Conservation (phyloP, 169 alveolate genomes). For the Plasmodium falciparum region DNA sequence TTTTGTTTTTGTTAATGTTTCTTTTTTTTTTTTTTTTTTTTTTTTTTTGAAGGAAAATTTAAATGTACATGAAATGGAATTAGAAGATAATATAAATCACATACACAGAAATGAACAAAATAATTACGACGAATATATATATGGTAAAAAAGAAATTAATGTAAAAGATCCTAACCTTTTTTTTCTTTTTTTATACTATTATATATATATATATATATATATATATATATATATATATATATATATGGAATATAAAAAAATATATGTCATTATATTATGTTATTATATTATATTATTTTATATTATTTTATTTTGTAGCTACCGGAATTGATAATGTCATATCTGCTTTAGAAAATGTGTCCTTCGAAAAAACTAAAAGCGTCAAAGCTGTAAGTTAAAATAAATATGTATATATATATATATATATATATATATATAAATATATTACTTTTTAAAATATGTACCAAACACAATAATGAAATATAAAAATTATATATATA, state of each 20-base stretch:
- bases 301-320: conserved; percentile 24
- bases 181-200: not conserved
- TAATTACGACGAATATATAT: conserved; percentile 52
- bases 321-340: conserved; percentile 72
- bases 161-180: conserved; percentile 1
- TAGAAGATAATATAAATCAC: conserved; percentile 70
- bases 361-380: conserved; percentile 72
- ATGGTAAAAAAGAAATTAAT: conserved; percentile 34
- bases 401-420: conserved; percentile 5
- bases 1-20: not conserved
- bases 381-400: conserved; percentile 71
- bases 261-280: not conserved
- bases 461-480: too few relatives aligned
- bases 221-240: too few relatives aligned
- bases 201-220: too few relatives aligned
- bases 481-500: not conserved
- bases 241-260: not conserved
- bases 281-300: too few relatives aligned
- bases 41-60: conserved; percentile 37
- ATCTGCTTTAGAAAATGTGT: conserved; percentile 46
- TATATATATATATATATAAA: not conserved
- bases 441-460: too few relatives aligned
- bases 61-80: conserved; percentile 68
- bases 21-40: not conserved
- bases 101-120: conserved; percentile 34